These are phyloP conservation scores for Capniomyces stellatus DNA, from an alignment of 371 early-diverging fungal species.

Conservation along the genomic window DNA sequence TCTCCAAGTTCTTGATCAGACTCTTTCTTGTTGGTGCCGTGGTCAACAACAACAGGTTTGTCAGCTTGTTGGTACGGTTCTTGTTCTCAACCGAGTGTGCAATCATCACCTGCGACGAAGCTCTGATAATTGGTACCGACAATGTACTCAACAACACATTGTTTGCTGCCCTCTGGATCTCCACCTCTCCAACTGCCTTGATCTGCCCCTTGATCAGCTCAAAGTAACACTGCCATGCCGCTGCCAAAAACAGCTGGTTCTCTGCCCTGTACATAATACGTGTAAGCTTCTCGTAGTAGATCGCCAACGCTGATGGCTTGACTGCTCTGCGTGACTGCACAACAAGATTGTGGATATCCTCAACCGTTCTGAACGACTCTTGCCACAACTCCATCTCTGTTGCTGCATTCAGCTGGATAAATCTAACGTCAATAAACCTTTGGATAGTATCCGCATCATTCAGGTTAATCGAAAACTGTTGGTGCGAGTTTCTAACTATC, in stretches of 20 bases:
- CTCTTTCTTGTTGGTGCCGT: constrained; percentile 75
- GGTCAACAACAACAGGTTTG: constrained; percentile 67
- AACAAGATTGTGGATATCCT: constrained; percentile 90
- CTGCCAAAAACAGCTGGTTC: constrained; percentile 93
- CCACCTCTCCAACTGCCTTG: constrained; percentile 44
- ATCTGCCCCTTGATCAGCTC: constrained; percentile 51
- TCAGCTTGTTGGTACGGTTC: constrained; percentile 65
- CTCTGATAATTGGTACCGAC: constrained; percentile 71
- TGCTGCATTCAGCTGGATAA: constrained; percentile 85
- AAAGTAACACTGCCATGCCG: constrained; percentile 88
- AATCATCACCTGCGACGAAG: constrained; percentile 48
- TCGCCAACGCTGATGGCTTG: constrained; percentile 85
- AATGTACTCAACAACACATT: constrained; percentile 81
- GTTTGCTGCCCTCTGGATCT: constrained; percentile 70
- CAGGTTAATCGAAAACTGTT: constrained; percentile 80
- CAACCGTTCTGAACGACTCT: constrained; percentile 90
- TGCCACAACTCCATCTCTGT: constrained; percentile 96
- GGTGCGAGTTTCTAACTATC: constrained; percentile 80
- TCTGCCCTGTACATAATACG: constrained; percentile 88
- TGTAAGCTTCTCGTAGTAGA: constrained; percentile 93
- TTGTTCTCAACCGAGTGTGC: constrained; percentile 70
- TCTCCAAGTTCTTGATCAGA: constrained; percentile 63
- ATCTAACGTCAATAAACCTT: constrained; percentile 86
- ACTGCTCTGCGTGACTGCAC: constrained; percentile 78
- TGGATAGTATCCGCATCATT: constrained; percentile 91